A percentile compares a stretch with the other conserved stretches of the same genome.
phyloP scores from a whole-genome alignment of 345 rosid genomes.

The Eucalyptus cloeziana region DNA sequence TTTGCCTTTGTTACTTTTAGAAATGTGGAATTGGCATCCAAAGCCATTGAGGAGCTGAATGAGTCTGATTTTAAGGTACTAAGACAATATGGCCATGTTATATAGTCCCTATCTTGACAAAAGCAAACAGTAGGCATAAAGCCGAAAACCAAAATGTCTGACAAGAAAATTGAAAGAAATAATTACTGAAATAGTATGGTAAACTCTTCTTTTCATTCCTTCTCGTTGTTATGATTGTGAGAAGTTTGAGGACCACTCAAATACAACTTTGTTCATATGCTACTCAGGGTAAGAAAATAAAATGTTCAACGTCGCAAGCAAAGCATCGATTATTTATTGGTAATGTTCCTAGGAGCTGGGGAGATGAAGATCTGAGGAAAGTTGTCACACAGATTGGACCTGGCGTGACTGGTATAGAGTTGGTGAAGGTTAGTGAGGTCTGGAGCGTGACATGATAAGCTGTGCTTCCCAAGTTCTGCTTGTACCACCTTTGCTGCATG shows the following conservation, averaged over 20 bases:
- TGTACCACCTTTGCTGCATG: neutral
- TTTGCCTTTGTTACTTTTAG: slow-evolving; percentile 87
- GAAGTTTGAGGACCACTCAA: neutral
- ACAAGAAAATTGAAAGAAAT: neutral
- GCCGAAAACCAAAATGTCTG: neutral
- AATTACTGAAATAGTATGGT: neutral
- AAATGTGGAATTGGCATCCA: slow-evolving; percentile 64
- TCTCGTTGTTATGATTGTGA: neutral
- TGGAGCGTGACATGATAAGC: neutral
- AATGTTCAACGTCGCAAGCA: slow-evolving; percentile 79
- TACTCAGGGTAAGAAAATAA: slow-evolving; percentile 63
- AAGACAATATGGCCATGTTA: neutral
- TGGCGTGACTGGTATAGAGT: slow-evolving; percentile 58
- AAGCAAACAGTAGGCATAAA: neutral
- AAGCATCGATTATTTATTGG: slow-evolving; percentile 80
- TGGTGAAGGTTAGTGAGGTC: slow-evolving; percentile 56
- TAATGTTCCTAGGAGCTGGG: slow-evolving; percentile 77
- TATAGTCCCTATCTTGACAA: neutral
- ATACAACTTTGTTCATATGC: neutral
- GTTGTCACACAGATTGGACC: slow-evolving; percentile 64
- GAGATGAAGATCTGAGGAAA: slow-evolving; percentile 55
- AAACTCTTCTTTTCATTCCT: neutral
- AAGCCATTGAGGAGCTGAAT: slow-evolving; percentile 71
- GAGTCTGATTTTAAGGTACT: slow-evolving; percentile 62
- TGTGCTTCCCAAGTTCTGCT: neutral